These are phyloP conservation scores for Neurospora cerealis DNA, from an alignment of 495 filamentous ascomycete genomes.

Conservation along the genomic window DNA sequence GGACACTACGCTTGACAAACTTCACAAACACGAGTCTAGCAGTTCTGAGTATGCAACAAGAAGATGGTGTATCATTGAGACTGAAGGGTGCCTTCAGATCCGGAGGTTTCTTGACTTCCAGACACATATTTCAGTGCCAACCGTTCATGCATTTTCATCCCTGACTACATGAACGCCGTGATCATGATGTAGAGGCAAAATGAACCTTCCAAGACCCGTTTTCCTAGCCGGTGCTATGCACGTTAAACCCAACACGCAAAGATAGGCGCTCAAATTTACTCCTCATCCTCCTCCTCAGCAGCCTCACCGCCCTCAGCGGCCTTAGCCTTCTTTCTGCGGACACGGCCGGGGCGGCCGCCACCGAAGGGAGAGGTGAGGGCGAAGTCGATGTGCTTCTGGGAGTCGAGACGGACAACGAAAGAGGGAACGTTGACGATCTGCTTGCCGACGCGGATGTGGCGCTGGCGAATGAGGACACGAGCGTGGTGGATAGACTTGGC, in stretches of 20 bases:
- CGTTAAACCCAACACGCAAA: slow-evolving; percentile 19
- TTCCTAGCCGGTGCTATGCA: slow-evolving; percentile 29
- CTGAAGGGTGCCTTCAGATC: slow-evolving; percentile 1
- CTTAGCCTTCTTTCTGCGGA: slow-evolving; percentile 97
- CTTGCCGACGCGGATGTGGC: slow-evolving; percentile 99
- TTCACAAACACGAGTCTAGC: neutral
- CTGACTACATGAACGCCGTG: slow-evolving; percentile 20
- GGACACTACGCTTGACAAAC: neutral
- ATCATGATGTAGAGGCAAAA: slow-evolving; percentile 22
- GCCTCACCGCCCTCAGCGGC: slow-evolving; percentile 86
- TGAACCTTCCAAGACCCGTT: slow-evolving; percentile 23
- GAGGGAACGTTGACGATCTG: slow-evolving; percentile 99
- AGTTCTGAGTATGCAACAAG: neutral
- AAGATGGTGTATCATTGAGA: slow-evolving; percentile 5
- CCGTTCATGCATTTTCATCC: slow-evolving; percentile 20
- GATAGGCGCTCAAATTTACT: slow-evolving; percentile 38
- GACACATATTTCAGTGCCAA: slow-evolving; percentile 12
- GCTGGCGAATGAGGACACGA: slow-evolving; percentile 96
- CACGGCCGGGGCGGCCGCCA: slow-evolving; percentile 91
- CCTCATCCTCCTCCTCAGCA: slow-evolving; percentile 78
- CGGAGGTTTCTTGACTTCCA: slow-evolving; percentile 7
- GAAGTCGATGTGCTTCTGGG: slow-evolving; percentile 99
- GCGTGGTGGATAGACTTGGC: slow-evolving; percentile 99
- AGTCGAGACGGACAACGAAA: slow-evolving; percentile 98
- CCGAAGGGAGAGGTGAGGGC: slow-evolving; percentile 93